Conservation (phyloP, 2,329 filamentous ascomycete species). For the Allantophomopsis lycopodina region DNA sequence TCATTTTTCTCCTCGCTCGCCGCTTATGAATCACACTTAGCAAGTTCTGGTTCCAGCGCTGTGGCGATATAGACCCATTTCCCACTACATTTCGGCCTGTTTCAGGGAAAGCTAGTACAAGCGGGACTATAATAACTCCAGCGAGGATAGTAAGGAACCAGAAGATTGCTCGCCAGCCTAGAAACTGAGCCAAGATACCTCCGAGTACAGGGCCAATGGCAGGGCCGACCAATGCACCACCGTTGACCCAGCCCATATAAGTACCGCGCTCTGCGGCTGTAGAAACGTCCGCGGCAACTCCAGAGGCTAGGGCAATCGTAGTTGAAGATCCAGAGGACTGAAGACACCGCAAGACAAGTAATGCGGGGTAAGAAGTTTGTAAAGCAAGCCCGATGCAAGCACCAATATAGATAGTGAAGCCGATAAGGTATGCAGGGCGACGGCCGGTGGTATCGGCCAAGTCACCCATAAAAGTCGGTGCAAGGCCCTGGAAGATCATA, state of each 20-base stretch:
- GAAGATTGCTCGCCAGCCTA: conserved; percentile 32
- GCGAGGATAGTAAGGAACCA: conserved; percentile 31
- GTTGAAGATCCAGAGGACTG: conserved; percentile 33
- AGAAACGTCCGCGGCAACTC: conserved; percentile 27
- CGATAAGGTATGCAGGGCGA: conserved; percentile 18
- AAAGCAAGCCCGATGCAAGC: conserved; percentile 31
- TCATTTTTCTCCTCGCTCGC: neutral
- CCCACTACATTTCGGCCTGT: conserved; percentile 22
- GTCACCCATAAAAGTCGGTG: conserved; percentile 38
- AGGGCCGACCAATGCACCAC: conserved; percentile 17
- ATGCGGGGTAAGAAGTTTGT: conserved; percentile 26
- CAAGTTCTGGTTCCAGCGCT: neutral
- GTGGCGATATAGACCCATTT: conserved; percentile 22
- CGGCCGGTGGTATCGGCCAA: conserved; percentile 32
- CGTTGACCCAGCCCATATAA: conserved; percentile 38
- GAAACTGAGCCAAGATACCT: conserved; percentile 23
- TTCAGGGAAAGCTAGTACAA: conserved; percentile 21
- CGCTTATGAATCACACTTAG: neutral
- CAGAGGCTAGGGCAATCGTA: conserved; percentile 29
- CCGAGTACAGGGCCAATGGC: conserved; percentile 31
- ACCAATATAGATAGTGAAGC: conserved; percentile 30
- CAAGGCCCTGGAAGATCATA: conserved; percentile 39
- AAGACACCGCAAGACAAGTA: conserved; percentile 36
- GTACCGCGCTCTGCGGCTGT: conserved; percentile 35
- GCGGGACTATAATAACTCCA: conserved; percentile 15